Percentiles rank a stretch among this genome's conserved stretches.
Evolutionary conservation across 345 rosid species (phyloP).

Genomic region (Pugionium dolabratum): DNA sequence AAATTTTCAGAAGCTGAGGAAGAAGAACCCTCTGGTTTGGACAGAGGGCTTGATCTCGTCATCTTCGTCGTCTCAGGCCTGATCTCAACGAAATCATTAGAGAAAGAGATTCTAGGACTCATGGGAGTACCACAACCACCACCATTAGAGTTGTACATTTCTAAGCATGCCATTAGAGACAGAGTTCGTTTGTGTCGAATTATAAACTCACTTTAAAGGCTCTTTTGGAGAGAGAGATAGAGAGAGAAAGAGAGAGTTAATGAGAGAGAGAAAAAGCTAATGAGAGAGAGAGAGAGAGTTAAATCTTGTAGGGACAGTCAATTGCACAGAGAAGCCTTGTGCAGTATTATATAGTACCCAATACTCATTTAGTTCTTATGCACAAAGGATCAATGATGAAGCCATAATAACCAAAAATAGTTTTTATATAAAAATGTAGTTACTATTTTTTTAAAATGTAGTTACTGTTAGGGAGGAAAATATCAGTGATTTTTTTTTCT

Average conservation of each 20-base stretch:
- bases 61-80: slow-evolving; percentile 52
- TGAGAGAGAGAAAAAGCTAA: neutral
- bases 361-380: slow-evolving; percentile 53
- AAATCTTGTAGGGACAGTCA: slow-evolving; percentile 47
- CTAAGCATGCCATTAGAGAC: slow-evolving; percentile 75
- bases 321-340: slow-evolving; percentile 48
- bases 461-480: neutral
- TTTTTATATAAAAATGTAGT: too few relatives aligned
- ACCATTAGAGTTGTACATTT: slow-evolving; percentile 71
- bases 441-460: neutral
- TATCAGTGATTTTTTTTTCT: neutral
- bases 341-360: slow-evolving; percentile 40
- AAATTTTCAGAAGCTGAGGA: slow-evolving; percentile 67
- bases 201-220: slow-evolving; percentile 30
- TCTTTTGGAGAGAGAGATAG: slow-evolving; percentile 19
- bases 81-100: slow-evolving; percentile 74
- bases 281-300: slow-evolving; percentile 23
- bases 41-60: slow-evolving; percentile 39
- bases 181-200: slow-evolving; percentile 27
- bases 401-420: slow-evolving; percentile 22
- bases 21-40: slow-evolving; percentile 30
- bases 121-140: slow-evolving; percentile 45
- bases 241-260: slow-evolving; percentile 27
- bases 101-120: slow-evolving; percentile 93
- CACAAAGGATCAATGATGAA: slow-evolving; percentile 33